Conservation (phyloP, 306 rosid genomes). For the Phaseolus lunatus region DNA sequence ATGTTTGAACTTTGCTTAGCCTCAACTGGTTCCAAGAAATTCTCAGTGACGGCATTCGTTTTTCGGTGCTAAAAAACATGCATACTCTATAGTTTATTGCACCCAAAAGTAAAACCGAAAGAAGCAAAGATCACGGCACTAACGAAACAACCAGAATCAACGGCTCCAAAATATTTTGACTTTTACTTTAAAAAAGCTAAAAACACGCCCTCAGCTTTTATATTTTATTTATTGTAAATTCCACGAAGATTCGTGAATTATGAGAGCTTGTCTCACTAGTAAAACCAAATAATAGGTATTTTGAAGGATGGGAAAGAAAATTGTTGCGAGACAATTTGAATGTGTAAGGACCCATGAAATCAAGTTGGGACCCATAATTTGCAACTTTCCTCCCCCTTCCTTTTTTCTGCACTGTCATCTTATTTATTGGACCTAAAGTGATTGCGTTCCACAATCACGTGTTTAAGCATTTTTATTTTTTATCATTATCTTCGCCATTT, state of each 20-base stretch:
- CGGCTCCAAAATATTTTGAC: not conserved
- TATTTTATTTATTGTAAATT: too few relatives aligned
- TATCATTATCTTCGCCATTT: too few relatives aligned
- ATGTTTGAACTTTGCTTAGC: not conserved
- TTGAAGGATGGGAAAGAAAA: not conserved
- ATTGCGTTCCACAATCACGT: not conserved
- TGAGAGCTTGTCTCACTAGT: slow-evolving; percentile 3
- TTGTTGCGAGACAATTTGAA: not conserved
- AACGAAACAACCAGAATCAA: slow-evolving; percentile 42
- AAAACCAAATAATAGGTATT: not conserved
- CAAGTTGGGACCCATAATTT: slow-evolving; percentile 42
- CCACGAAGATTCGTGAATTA: slow-evolving; percentile 39
- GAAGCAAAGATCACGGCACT: not conserved
- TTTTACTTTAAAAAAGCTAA: too few relatives aligned
- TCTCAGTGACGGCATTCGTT: not conserved
- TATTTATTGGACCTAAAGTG: not conserved
- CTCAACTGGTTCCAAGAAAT: slow-evolving; percentile 31
- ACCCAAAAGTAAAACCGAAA: not conserved
- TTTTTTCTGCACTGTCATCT: not conserved
- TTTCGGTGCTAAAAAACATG: not conserved
- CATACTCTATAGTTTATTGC: slow-evolving; percentile 10
- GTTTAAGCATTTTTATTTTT: not conserved
- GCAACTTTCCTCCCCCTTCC: not conserved
- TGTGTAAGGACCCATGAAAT: slow-evolving; percentile 41
- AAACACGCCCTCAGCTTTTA: too few relatives aligned